Conservation (phyloP, 176 grass and related monocot species). For the Sorghum bicolor region DNA sequence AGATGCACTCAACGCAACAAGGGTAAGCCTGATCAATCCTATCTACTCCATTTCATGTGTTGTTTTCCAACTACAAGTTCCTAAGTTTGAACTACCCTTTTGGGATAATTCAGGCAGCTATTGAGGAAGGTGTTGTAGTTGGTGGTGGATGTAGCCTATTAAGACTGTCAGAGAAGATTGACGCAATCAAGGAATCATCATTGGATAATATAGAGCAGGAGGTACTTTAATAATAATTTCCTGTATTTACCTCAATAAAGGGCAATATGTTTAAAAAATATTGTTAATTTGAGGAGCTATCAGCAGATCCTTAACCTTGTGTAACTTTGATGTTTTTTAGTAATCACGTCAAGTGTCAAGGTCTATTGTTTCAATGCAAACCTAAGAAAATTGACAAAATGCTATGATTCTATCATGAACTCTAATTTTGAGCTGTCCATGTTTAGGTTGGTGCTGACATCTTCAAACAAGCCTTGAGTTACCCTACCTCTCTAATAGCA, state of each 20-base stretch:
- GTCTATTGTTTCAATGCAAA: not conserved
- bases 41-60: not conserved
- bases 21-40: slow-evolving; percentile 46
- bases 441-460: slow-evolving; percentile 97
- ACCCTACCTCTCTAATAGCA: slow-evolving; percentile 77
- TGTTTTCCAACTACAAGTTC: slow-evolving; percentile 18
- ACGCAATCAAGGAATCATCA: slow-evolving; percentile 68
- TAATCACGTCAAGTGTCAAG: not conserved
- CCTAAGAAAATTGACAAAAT: slow-evolving; percentile 17
- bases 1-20: slow-evolving; percentile 92
- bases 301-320: not conserved
- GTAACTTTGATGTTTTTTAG: not conserved
- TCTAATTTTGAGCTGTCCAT: slow-evolving; percentile 6
- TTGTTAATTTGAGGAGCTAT: not conserved
- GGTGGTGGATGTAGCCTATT: slow-evolving; percentile 90
- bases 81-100: not conserved
- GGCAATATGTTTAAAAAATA: not conserved
- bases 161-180: slow-evolving; percentile 79
- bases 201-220: slow-evolving; percentile 82
- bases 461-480: slow-evolving; percentile 84
- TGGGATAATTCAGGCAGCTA: slow-evolving; percentile 65
- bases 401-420: not conserved
- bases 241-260: slow-evolving; percentile 14
- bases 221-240: slow-evolving; percentile 28
- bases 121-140: slow-evolving; percentile 97